Conservation (phyloP, 192 early-diverging fungal genomes). For the Glomus cerebriforme region DNA sequence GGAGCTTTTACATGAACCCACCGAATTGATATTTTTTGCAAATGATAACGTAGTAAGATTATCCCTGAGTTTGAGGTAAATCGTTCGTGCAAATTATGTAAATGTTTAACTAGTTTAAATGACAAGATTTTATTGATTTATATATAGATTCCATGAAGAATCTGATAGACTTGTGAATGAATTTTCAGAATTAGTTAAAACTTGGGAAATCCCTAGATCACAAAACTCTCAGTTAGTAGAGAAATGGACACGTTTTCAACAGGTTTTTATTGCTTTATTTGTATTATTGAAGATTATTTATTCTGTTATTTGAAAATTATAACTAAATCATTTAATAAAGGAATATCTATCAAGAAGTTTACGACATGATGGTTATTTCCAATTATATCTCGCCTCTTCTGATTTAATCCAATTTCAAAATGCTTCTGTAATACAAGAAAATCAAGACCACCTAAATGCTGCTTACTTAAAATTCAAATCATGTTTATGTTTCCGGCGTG, state of each 20-base stretch:
- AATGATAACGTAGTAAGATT: constrained; percentile 9
- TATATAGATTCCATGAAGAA: background rate
- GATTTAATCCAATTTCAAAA: background rate
- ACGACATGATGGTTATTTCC: constrained; percentile 10
- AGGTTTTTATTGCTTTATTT: constrained; percentile 3
- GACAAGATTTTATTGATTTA: background rate
- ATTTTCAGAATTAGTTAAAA: constrained; percentile 3
- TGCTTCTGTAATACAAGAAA: background rate
- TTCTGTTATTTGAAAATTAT: background rate
- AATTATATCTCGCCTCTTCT: background rate
- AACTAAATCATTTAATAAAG: background rate
- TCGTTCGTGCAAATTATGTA: background rate
- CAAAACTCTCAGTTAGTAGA: background rate
- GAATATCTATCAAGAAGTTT: constrained; percentile 23
- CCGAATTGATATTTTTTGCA: constrained; percentile 14
- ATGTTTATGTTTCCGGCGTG: constrained; percentile 2
- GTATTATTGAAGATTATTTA: background rate
- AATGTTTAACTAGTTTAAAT: too few relatives aligned
- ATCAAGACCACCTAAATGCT: background rate
- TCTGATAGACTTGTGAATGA: constrained; percentile 10
- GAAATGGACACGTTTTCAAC: constrained; percentile 20
- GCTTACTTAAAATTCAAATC: constrained; percentile 13
- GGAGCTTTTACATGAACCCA: background rate
- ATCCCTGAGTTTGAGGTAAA: background rate
- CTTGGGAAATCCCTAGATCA: background rate